Base-by-base conservation (phyloP, 2,329 filamentous ascomycete genomes). In the Colletotrichum orbiculare region DNA sequence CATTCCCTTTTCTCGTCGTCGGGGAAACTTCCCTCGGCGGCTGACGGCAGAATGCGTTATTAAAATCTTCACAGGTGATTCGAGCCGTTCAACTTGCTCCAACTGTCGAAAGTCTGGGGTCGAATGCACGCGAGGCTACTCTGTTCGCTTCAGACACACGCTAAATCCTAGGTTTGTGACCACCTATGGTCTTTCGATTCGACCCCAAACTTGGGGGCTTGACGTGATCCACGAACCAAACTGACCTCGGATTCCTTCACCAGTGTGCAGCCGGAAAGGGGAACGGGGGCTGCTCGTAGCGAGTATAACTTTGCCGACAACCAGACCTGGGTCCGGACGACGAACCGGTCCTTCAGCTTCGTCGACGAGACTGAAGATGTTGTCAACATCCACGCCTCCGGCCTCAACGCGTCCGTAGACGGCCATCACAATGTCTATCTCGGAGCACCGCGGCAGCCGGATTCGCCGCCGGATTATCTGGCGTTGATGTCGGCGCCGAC, bases 341-440 rank as follows among this genome's bases (percentile, higher is more conserved):
- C 70, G 33, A 73, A 66, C 43, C 62, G 71, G 52, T 52, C 68
- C 25, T 42, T 74, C 25, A 74, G 71, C 35, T 74, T 74, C 17
- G 67, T 74, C 8, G 71, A 74, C 42, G 73, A 74, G 49, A 74
- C 73, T 3, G 66, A 71, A 41, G 71, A 74, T 12, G 67, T 74
- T 11, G 70, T 73, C 54, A 72, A 72, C 39, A 70, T 72, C 8
- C 70, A 73, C 38, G 71, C 74, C 35, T 52, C 54, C 7, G 35
- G 13, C 37, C 8, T 17, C n/a, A 45, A 15, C 3, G 38, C 52
- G 7, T 15, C 37, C 3, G 59, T 33, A 3, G 50, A 41, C n/a
- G 45, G 33, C n/a, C 13, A 60, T 13, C 15, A 10, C 10, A 49
- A 50, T 45, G 9, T 35, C 38, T 63, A 63, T 35, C 47, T 39